phyloP scores from a whole-genome alignment of 805 yeast genomes.

The Nakazawaea populi region DNA sequence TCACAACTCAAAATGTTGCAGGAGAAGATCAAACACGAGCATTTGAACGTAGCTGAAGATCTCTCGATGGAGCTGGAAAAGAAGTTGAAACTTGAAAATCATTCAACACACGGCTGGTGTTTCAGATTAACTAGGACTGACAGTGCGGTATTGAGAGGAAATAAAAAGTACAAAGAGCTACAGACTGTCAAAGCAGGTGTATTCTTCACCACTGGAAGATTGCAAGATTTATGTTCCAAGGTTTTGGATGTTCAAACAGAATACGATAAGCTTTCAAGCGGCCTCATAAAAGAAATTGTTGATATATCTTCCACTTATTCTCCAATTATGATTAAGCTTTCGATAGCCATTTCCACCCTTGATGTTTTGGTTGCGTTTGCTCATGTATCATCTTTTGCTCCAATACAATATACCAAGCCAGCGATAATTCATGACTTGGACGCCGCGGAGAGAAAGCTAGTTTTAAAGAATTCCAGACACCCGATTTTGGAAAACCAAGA shows the following conservation, averaged over 20 bases:
- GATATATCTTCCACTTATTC: conserved; percentile 75
- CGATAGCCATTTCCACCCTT: conserved; percentile 59
- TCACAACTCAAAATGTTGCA: conserved; percentile 49
- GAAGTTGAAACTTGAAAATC: conserved; percentile 84
- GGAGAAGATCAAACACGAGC: conserved; percentile 51
- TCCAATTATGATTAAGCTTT: conserved; percentile 67
- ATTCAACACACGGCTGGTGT: conserved; percentile 90
- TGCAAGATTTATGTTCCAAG: conserved; percentile 55
- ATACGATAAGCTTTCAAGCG: conserved; percentile 70
- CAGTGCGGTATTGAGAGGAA: conserved; percentile 68
- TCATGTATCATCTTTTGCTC: conserved; percentile 76
- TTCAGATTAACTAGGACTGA: conserved; percentile 88
- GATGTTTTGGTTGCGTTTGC: conserved; percentile 88
- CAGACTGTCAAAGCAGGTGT: conserved; percentile 96
- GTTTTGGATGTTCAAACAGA: conserved; percentile 54
- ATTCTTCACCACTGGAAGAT: conserved; percentile 70
- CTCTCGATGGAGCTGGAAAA: conserved; percentile 79
- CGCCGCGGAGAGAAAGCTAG: conserved; percentile 36
- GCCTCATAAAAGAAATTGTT: conserved; percentile 78
- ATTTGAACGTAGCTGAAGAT: conserved; percentile 63
- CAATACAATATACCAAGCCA: conserved; percentile 76
- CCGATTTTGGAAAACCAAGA: conserved; percentile 94
- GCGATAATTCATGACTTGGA: conserved; percentile 49
- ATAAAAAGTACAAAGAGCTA: conserved; percentile 62
- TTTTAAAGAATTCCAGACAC: conserved; percentile 77